These are phyloP conservation scores for Musa acuminata DNA, from an alignment of 176 grass and related monocot genomes.

Conservation along the genomic window DNA sequence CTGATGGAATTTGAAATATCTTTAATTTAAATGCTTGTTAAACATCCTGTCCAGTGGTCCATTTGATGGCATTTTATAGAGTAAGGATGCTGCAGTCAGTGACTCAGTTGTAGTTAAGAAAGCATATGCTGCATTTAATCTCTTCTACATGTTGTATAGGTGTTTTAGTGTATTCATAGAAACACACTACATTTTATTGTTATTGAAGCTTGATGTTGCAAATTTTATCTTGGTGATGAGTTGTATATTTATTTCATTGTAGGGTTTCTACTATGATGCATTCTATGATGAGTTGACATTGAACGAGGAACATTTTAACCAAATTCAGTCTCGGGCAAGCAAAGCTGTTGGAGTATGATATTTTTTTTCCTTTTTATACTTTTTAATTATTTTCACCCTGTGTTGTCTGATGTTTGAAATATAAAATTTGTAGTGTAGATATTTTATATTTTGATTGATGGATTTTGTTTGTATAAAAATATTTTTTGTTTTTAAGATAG, in stretches of 20 bases:
- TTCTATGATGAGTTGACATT: constrained; percentile 74
- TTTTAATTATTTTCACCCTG: not conserved
- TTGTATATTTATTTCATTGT: constrained; percentile 16
- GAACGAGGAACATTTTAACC: constrained; percentile 73
- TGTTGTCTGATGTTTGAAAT: not conserved
- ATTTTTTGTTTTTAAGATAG: too few relatives aligned
- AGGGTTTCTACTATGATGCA: constrained; percentile 99
- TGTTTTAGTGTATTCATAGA: not conserved
- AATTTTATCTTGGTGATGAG: not conserved
- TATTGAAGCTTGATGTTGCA: not conserved
- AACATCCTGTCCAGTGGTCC: not conserved
- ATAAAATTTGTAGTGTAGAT: not conserved
- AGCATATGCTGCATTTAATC: not conserved
- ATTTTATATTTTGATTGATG: not conserved
- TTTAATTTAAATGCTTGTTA: not conserved
- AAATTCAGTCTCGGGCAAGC: constrained; percentile 69
- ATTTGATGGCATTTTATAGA: not conserved
- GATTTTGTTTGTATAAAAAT: too few relatives aligned
- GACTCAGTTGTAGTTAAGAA: not conserved
- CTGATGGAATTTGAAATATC: not conserved
- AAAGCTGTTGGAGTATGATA: constrained; percentile 74
- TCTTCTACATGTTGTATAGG: not conserved
- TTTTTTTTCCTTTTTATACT: not conserved
- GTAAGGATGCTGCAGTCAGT: not conserved
- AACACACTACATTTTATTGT: not conserved